Evolutionary conservation across 495 filamentous ascomycete species (phyloP), one percentile per base, ranked within the genome.

Genomic region (Talaromyces thailandensis): DNA sequence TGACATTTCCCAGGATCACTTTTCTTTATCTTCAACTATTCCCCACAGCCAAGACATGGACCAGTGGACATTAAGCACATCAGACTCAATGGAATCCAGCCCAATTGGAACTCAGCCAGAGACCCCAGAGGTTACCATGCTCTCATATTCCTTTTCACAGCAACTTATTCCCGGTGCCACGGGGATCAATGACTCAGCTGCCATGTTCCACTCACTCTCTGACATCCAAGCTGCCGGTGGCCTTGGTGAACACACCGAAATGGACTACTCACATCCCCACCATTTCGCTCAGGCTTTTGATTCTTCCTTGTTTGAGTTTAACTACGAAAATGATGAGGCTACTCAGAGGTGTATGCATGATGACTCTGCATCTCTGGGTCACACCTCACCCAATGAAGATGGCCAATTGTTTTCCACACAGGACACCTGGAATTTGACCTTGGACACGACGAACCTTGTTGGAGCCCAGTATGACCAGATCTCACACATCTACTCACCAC

Each of bases 131-230:
- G 76, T 80, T 56, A 75, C 78, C 61, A 76, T 80, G 76, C 68
- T 79, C 64, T 76, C 77, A 65, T 80, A 75, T 66, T 75, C 74
- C 51, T 68, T 78, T 64, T 76, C 77, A 59, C 75, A 78, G 43
- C 77, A 77, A 61, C 67, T 79, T 24, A 69, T 79, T 68, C 75
- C 76, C 48, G 71, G 73, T 61, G 73, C 73, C 58, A 73, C 74
- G 53, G 74, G 75, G 61, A 73, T 74, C 31, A 74, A 69, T 70
- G 76, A 79, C 71, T 43, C 52, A 11, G 52, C 32, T 50, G 72
- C 77, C 64, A 76, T 79, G 74, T 80, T 76, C 62, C 69, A 67
- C 67, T 66, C 71, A 62, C 71, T 73, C 52, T 72, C 76, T 59
- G 77, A 79, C 58, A 75, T 74, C 68, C 72, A 74, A 70, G 67